These are phyloP conservation scores for Trichoderma lentiforme DNA, from an alignment of 2,329 filamentous ascomycete species.

Conservation along the genomic window DNA sequence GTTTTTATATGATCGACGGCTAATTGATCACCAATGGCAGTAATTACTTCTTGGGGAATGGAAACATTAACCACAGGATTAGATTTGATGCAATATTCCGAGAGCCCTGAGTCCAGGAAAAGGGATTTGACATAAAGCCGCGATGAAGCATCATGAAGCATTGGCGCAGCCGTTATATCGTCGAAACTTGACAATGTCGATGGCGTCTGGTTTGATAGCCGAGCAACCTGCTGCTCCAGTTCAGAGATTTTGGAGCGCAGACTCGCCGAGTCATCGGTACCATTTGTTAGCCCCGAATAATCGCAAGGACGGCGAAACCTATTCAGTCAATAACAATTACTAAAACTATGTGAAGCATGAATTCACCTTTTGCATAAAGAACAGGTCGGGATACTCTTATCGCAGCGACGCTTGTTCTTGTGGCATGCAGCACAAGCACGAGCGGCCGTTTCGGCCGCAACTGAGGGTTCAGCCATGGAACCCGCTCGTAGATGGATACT, in stretches of 20 bases:
- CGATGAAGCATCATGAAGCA: not conserved
- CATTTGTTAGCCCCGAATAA: not conserved
- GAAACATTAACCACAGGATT: not conserved
- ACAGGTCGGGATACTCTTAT: not conserved
- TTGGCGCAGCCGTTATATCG: not conserved
- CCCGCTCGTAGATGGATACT: not conserved
- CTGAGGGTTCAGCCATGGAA: not conserved
- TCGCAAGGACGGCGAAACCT: not conserved
- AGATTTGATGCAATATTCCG: not conserved
- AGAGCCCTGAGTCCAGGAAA: not conserved
- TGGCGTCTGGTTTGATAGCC: not conserved
- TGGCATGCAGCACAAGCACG: not conserved
- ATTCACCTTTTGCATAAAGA: not conserved
- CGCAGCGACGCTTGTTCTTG: not conserved
- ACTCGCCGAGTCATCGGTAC: not conserved
- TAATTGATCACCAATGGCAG: not conserved
- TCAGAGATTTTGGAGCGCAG: not conserved
- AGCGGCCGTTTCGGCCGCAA: not conserved
- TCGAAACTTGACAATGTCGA: not conserved
- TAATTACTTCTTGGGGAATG: not conserved
- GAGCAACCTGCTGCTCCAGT: not conserved
- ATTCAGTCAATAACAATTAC: not conserved
- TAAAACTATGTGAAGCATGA: not conserved
- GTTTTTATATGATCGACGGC: not conserved
- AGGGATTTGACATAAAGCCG: not conserved